These are phyloP conservation scores for Phytopythium boreale DNA, from an alignment of 352 stramenopile species.

Conservation along the genomic window DNA sequence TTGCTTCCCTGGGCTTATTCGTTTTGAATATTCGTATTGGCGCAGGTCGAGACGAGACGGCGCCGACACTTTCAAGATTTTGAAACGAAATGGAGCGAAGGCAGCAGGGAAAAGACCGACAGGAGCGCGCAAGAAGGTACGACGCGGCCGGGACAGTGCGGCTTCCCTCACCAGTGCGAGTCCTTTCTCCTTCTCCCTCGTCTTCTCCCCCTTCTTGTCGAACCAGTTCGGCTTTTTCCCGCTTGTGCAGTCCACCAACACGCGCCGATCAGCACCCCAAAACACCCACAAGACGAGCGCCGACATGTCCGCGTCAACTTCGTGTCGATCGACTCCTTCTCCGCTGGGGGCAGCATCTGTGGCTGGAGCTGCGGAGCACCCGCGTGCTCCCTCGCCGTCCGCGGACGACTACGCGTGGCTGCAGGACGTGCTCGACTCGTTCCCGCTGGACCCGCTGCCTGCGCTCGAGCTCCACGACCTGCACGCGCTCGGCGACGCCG, in stretches of 20 bases:
- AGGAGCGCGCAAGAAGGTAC: not conserved
- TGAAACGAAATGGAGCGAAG: not conserved
- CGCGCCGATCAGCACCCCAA: not conserved
- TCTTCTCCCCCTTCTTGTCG: not conserved
- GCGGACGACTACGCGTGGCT: not conserved
- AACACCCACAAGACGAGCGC: too few species aligned
- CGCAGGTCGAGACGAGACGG: not conserved
- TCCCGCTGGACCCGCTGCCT: not conserved
- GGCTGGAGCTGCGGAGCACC: not conserved
- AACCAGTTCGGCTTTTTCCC: not conserved
- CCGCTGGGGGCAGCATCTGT: not conserved
- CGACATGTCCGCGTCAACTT: not conserved
- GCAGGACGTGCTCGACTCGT: not conserved
- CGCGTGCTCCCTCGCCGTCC: too few species aligned
- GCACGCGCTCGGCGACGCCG: not conserved
- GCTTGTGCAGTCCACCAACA: not conserved
- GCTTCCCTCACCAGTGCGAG: not conserved
- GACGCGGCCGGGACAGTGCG: too few species aligned
- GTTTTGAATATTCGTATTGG: not conserved
- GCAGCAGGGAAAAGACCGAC: not conserved
- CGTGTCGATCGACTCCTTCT: not conserved
- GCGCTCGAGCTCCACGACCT: not conserved
- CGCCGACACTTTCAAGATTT: slow-evolving; percentile 2
- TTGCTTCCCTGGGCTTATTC: not conserved
- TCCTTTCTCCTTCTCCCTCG: not conserved